Evolutionary conservation across 176 grass and related monocot genomes (phyloP).

Genomic region (Triticum dicoccoides): DNA sequence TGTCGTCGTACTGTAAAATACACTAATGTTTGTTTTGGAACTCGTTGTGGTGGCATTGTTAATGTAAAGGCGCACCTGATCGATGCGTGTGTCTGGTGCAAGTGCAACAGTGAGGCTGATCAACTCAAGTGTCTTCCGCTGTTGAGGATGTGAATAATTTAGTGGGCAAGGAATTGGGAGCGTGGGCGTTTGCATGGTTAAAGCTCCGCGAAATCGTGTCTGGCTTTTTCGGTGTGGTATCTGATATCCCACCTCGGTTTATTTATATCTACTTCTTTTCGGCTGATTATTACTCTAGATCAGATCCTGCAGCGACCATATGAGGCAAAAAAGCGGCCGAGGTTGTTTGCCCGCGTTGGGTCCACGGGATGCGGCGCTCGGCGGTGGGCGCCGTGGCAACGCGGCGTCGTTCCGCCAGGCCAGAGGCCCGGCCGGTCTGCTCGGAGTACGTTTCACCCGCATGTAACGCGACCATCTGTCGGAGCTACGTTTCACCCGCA

Average conservation of each 20-base stretch:
- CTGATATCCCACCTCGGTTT: neutral
- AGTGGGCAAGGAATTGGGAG: neutral
- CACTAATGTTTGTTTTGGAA: neutral
- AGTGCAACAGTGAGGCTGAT: neutral
- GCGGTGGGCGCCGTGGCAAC: no score
- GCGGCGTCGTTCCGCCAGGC: no score
- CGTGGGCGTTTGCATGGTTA: neutral
- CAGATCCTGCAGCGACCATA: neutral
- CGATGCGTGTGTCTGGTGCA: conserved; percentile 19
- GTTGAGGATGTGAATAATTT: neutral
- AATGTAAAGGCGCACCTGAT: neutral
- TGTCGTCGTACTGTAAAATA: neutral
- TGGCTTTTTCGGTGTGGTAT: neutral
- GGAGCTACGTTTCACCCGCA: neutral
- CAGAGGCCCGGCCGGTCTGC: no score
- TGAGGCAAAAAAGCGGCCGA: neutral
- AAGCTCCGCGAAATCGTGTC: neutral
- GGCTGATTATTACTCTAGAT: neutral
- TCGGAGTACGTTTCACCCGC: no score
- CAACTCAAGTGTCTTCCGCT: neutral
- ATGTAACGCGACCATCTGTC: neutral
- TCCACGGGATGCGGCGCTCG: neutral
- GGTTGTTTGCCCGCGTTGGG: neutral
- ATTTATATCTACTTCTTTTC: neutral
- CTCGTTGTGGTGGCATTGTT: neutral